Evolutionary conservation across 768 basidiomycete species (phyloP), one percentile per base, ranked within the genome.

Genomic region (Paxillus rubicundulus): DNA sequence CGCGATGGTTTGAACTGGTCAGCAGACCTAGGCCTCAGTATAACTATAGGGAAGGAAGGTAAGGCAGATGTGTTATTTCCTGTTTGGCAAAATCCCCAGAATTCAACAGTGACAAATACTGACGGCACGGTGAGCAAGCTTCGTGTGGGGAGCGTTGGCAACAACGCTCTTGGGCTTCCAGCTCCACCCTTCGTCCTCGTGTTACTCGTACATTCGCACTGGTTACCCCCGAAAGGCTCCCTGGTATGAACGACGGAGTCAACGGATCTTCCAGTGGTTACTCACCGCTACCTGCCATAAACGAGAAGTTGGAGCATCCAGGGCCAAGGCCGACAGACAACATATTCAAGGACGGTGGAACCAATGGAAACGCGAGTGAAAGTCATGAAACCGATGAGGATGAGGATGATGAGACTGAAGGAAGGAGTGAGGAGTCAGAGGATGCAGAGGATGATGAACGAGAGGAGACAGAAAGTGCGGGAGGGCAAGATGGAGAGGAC

Each of bases 311-410:
- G 6, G 45, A 56, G 36, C 21, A 33, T 45, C 30, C 49, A 30
- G 38, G 3, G 48, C 33, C 50, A 5, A 18, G 14, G n/a, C 17
- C 40, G 9, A 46, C 16, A 1, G 7, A 10, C 45, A 20, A 42
- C 42, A 16, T 4, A 52, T 14, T 45, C 24, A 45, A 54, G 16
- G 39, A 47, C 5, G 33, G 42, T 50, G 55, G 37, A 47, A 56
- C 54, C 27, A 63, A 59, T 39, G 68, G 65, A 40, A 61, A 63
- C 28, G 53, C 50, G 24, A 46, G 50, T 6, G 46, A 42, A 5
- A 47, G 30, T 20, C 32, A 47, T 12, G 47, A 45, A 42, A 39
- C 41, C 16, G 45, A 54, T 33, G 21, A 28, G 0, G 42, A 40
- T 12, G 54, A 27, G 5, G 58, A 56, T 39, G 57, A 12, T 10